Conservation (phyloP, 768 basidiomycete species). For the Pleurotus ostreatus region DNA sequence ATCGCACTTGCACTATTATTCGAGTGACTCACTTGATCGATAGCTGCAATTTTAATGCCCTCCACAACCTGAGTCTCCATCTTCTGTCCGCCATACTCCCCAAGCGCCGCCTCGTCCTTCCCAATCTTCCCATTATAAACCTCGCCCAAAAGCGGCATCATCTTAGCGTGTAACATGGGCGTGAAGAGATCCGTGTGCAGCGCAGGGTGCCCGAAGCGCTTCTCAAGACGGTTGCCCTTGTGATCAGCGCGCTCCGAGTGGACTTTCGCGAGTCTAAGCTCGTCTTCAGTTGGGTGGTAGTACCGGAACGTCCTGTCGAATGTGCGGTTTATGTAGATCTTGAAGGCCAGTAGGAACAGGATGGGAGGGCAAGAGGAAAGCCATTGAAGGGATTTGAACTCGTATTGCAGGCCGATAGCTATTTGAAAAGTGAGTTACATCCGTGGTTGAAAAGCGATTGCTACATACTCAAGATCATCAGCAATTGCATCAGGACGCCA, state of each 20-base stretch:
- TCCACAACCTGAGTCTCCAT: conserved; percentile 73
- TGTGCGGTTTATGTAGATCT: conserved; percentile 70
- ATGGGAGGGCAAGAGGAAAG: conserved; percentile 83
- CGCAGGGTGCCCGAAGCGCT: conserved; percentile 93
- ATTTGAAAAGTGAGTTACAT: background rate
- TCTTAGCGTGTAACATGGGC: conserved; percentile 81
- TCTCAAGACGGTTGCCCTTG: conserved; percentile 71
- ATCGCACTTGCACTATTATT: background rate
- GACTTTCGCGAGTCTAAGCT: conserved; percentile 69
- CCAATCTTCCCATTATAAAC: conserved; percentile 75
- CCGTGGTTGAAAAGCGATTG: conserved; percentile 8
- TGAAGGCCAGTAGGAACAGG: conserved; percentile 75
- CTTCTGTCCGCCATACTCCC: conserved; percentile 76
- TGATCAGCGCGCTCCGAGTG: conserved; percentile 77
- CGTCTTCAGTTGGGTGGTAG: conserved; percentile 79
- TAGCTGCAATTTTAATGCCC: conserved; percentile 79
- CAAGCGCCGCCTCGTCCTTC: conserved; percentile 57
- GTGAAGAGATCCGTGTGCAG: conserved; percentile 84
- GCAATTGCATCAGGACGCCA: conserved; percentile 80
- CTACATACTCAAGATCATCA: conserved; percentile 80
- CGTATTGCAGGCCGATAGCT: conserved; percentile 85
- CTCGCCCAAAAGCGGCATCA: conserved; percentile 73
- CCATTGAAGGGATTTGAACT: conserved; percentile 75
- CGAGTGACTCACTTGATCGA: conserved; percentile 55
- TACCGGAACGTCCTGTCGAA: conserved; percentile 72